Percentiles rank a stretch among this genome's conserved stretches.
phyloP scores from a whole-genome alignment of 225 moss, liverwort and hornwort species.

The Sphagnum tenellum region DNA sequence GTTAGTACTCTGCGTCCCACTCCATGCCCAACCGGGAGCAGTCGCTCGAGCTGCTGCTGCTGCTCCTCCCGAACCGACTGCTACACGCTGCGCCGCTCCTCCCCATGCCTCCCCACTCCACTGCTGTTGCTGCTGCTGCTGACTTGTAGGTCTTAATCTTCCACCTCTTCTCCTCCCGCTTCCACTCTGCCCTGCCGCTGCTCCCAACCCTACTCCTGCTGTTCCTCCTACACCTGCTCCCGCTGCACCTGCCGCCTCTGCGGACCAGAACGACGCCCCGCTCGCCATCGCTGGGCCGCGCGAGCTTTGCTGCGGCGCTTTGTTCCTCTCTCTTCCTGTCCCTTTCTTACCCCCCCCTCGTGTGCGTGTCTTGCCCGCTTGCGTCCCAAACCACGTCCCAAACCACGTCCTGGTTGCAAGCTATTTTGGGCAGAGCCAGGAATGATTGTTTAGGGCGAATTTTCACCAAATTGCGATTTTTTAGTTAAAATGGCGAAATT shows the following conservation, averaged over 20 bases:
- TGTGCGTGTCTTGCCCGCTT: too few species aligned
- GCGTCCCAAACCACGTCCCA: too few species aligned
- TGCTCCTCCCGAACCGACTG: conserved; percentile 38
- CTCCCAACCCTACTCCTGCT: conserved; percentile 19
- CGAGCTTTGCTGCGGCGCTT: not conserved
- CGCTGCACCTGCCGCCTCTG: conserved; percentile 50
- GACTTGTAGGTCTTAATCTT: conserved; percentile 51
- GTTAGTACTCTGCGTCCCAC: conserved; percentile 22
- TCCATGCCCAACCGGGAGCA: conserved; percentile 19
- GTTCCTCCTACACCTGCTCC: conserved; percentile 58
- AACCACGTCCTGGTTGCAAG: too few species aligned
- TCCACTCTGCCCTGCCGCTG: conserved; percentile 27
- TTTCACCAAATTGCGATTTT: too few species aligned
- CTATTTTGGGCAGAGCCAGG: too few species aligned
- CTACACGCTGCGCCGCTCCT: conserved; percentile 66
- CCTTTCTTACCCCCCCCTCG: not conserved
- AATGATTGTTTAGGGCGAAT: too few species aligned
- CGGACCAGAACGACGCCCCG: conserved; percentile 59
- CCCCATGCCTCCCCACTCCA: conserved; percentile 34
- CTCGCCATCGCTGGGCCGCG: conserved; percentile 44
- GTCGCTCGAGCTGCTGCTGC: conserved; percentile 3
- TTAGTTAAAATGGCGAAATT: too few species aligned
- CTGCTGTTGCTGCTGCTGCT: conserved; percentile 18
- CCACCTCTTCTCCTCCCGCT: conserved; percentile 43
- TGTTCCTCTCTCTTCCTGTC: not conserved